Evolutionary conservation across 2,329 filamentous ascomycete species (phyloP).

Genomic region (Colletotrichum karsti): DNA sequence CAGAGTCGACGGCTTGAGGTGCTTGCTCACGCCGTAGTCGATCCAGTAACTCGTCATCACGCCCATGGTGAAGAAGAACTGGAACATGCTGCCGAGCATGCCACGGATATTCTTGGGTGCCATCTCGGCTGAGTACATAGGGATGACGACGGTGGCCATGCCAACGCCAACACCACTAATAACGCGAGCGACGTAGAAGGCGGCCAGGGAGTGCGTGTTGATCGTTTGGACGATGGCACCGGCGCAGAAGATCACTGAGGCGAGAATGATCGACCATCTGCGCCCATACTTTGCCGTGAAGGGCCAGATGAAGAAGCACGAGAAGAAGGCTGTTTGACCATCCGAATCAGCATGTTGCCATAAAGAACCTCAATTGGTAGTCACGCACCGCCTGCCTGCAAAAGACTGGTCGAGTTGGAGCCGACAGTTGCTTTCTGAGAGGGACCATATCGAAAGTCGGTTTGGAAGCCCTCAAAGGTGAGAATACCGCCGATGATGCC

Average conservation of each 20-base stretch:
- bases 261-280: slow-evolving; percentile 47
- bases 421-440: slow-evolving; percentile 41
- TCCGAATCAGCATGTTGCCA: neutral
- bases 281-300: slow-evolving; percentile 51
- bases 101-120: slow-evolving; percentile 55
- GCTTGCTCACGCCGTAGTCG: slow-evolving; percentile 51
- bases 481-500: slow-evolving; percentile 52
- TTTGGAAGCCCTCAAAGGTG: slow-evolving; percentile 46
- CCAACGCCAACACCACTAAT: slow-evolving; percentile 46
- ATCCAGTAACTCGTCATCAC: slow-evolving; percentile 53
- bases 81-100: slow-evolving; percentile 51
- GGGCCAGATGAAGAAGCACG: slow-evolving; percentile 52
- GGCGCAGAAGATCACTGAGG: slow-evolving; percentile 52
- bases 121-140: slow-evolving; percentile 55
- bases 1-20: slow-evolving; percentile 44
- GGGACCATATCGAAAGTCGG: slow-evolving; percentile 44
- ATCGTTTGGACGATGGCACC: slow-evolving; percentile 50
- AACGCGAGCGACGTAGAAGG: slow-evolving; percentile 47
- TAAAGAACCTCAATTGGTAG: neutral
- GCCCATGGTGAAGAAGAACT: slow-evolving; percentile 53
- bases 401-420: slow-evolving; percentile 49
- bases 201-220: slow-evolving; percentile 44
- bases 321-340: slow-evolving; percentile 50
- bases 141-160: slow-evolving; percentile 51
- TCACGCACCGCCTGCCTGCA: slow-evolving; percentile 48